Percentiles rank a stretch among this genome's conserved stretches.
Evolutionary conservation across 164 flowering plant species (phyloP).

Genomic region (Tinospora cordifolia): DNA sequence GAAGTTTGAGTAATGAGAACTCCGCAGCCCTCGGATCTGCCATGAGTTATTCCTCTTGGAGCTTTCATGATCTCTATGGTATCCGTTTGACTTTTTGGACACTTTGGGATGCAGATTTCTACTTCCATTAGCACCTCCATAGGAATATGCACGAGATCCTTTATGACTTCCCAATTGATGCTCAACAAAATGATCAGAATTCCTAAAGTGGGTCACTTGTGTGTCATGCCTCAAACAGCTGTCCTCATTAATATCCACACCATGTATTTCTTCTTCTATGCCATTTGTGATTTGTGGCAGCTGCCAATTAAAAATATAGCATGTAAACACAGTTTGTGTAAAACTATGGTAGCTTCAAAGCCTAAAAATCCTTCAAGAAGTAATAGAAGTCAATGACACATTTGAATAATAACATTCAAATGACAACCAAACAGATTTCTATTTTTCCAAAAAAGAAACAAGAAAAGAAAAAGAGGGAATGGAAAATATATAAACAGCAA

Average conservation of each 20-base stretch:
- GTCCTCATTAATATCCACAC: slow-evolving; percentile 14
- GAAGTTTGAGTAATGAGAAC: slow-evolving; percentile 10
- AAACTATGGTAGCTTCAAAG: not conserved
- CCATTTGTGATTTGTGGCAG: slow-evolving; percentile 20
- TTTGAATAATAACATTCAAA: not conserved
- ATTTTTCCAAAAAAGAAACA: too few species aligned
- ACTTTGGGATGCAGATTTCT: slow-evolving; percentile 13
- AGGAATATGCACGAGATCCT: slow-evolving; percentile 4
- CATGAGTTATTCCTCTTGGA: slow-evolving; percentile 5
- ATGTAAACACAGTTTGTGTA: not conserved
- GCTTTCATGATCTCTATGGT: slow-evolving; percentile 10
- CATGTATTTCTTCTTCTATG: slow-evolving; percentile 2
- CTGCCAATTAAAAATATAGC: slow-evolving; percentile 17
- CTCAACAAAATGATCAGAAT: slow-evolving; percentile 9
- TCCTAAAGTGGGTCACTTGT: slow-evolving; percentile 5
- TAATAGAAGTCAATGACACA: not conserved
- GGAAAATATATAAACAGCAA: too few species aligned
- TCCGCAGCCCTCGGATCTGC: slow-evolving; percentile 1
- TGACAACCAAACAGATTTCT: not conserved
- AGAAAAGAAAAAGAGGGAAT: too few species aligned
- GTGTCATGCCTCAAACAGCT: slow-evolving; percentile 11
- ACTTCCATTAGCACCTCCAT: slow-evolving; percentile 11
- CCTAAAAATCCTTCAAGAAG: not conserved
- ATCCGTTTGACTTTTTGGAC: slow-evolving; percentile 7
- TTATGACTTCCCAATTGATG: slow-evolving; percentile 14